Conservation (phyloP, 345 rosid species). For the Lumnitzera racemosa region DNA sequence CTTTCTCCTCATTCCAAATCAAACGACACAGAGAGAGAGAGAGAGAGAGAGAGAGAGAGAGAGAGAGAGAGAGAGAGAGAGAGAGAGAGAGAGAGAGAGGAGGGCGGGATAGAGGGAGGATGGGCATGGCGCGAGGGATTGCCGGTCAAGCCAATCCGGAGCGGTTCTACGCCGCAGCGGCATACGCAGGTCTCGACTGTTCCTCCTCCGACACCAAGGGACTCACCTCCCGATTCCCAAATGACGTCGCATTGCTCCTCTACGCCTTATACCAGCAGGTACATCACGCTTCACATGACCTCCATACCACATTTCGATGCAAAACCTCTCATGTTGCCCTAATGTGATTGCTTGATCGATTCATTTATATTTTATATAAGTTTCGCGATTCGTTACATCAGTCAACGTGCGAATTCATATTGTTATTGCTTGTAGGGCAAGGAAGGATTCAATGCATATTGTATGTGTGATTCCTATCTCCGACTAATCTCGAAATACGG, state of each 20-base stretch:
- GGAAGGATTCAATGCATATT: too few relatives aligned
- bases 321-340: too few relatives aligned
- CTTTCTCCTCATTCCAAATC: too few relatives aligned
- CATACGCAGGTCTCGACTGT: constrained; percentile 87
- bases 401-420: too few relatives aligned
- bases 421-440: too few relatives aligned
- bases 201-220: constrained; percentile 28
- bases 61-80: constrained; percentile 6
- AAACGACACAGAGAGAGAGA: too few relatives aligned
- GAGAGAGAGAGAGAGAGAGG: constrained; percentile 20
- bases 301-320: too few relatives aligned
- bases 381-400: too few relatives aligned
- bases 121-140: constrained; percentile 34
- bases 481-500: too few relatives aligned
- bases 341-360: too few relatives aligned
- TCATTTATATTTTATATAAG: too few relatives aligned
- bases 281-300: not conserved
- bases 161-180: constrained; percentile 75
- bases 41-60: not conserved
- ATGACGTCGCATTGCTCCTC: constrained; percentile 75
- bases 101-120: constrained; percentile 27
- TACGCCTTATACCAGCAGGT: constrained; percentile 94
- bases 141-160: constrained; percentile 89
- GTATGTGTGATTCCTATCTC: too few relatives aligned
- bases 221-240: constrained; percentile 63